Evolutionary conservation across 2,329 filamentous ascomycete species (phyloP).

Genomic region (Colletotrichum orbiculare): DNA sequence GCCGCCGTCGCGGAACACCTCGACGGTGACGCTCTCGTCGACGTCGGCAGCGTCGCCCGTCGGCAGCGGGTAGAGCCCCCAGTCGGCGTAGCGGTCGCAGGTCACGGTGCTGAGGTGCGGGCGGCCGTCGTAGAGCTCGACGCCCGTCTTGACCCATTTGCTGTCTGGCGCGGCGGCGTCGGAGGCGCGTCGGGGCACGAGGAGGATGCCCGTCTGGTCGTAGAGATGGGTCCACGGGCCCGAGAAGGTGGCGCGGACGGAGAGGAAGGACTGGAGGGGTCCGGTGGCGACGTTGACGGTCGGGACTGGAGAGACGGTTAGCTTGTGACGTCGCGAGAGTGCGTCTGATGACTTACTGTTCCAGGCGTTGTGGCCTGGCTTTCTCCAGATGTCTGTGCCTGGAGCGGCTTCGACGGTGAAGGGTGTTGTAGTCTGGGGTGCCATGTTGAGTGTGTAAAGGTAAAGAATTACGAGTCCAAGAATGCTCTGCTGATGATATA

Average conservation of each 20-base stretch:
- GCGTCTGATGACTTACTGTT: slow-evolving; percentile 56
- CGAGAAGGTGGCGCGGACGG: slow-evolving; percentile 70
- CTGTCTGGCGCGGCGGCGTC: slow-evolving; percentile 45
- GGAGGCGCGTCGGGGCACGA: slow-evolving; percentile 49
- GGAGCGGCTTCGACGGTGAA: slow-evolving; percentile 68
- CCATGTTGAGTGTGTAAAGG: background rate
- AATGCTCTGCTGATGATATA: background rate
- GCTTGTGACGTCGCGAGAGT: background rate
- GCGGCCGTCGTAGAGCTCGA: slow-evolving; percentile 74
- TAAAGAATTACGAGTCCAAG: background rate
- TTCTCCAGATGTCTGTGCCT: slow-evolving; percentile 81
- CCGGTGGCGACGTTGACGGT: slow-evolving; percentile 50
- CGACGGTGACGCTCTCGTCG: slow-evolving; percentile 52
- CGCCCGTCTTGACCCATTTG: slow-evolving; percentile 84
- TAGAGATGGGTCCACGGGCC: slow-evolving; percentile 62
- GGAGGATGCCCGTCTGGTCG: slow-evolving; percentile 51
- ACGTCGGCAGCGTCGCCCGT: slow-evolving; percentile 38
- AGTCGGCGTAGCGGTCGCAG: slow-evolving; percentile 80
- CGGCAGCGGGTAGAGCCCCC: slow-evolving; percentile 71
- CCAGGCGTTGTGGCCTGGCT: slow-evolving; percentile 69
- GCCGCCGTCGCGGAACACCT: slow-evolving; percentile 60
- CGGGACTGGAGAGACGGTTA: slow-evolving; percentile 16
- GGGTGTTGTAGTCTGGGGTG: background rate
- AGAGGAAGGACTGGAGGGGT: slow-evolving; percentile 67
- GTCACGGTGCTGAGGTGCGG: slow-evolving; percentile 76